Conservation (phyloP, 169 alveolate species). For the Plasmodium falciparum region DNA sequence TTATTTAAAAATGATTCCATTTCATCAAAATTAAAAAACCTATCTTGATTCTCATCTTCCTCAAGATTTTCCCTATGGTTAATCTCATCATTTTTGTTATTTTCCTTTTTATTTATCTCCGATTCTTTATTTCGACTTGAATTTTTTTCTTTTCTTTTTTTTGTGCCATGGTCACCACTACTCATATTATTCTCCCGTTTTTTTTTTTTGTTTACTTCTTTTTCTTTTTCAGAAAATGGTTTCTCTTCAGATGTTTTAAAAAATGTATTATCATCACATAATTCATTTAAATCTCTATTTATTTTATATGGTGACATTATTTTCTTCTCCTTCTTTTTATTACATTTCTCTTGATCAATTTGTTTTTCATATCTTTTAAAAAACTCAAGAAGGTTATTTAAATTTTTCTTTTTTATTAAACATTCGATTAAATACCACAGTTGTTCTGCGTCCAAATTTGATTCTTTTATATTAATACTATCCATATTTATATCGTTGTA, state of each 20-base stretch:
- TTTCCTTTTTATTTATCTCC: background rate
- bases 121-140: background rate
- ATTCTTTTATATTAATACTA: constrained; percentile 8
- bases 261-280: background rate
- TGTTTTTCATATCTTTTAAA: constrained; percentile 33
- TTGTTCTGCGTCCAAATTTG: constrained; percentile 49
- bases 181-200: background rate
- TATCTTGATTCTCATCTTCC: background rate
- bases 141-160: background rate
- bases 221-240: background rate
- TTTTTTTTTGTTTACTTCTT: background rate
- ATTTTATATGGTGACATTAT: background rate
- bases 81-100: background rate
- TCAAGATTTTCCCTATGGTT: background rate
- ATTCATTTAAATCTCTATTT: background rate
- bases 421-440: constrained; percentile 64
- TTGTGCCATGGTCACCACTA: background rate
- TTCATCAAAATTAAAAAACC: constrained; percentile 47
- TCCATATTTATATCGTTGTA: constrained; percentile 26
- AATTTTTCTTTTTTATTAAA: constrained; percentile 39
- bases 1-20: constrained; percentile 39
- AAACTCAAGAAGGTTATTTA: constrained; percentile 10
- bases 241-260: background rate
- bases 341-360: background rate
- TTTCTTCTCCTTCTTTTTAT: background rate